A percentile compares a stretch with the other conserved stretches of the same genome.
These are phyloP conservation scores for Trichophyton schoenleinii DNA, from an alignment of 2,329 filamentous ascomycete genomes.

Conservation along the genomic window DNA sequence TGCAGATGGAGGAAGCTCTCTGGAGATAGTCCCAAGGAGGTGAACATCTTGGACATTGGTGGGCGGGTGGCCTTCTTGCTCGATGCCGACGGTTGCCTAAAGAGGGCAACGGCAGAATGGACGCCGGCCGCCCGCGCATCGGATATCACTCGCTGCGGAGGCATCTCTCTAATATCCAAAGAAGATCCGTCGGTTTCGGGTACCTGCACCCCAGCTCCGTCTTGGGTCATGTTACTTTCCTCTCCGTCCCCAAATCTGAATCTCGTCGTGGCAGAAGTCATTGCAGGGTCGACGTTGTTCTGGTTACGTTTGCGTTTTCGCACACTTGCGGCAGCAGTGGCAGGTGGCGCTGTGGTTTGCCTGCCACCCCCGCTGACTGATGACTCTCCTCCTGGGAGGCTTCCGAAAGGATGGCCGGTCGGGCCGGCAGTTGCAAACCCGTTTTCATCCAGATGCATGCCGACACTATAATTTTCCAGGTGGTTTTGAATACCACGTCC, in stretches of 20 bases:
- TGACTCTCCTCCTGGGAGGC: slow-evolving; percentile 9
- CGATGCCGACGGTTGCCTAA: slow-evolving; percentile 36
- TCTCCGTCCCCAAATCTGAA: slow-evolving; percentile 13
- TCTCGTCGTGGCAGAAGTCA: slow-evolving; percentile 3
- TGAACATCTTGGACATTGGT: slow-evolving; percentile 46
- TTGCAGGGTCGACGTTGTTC: slow-evolving; percentile 15
- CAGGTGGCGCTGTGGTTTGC: neutral
- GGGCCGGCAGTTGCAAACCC: slow-evolving; percentile 16
- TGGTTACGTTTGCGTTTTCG: slow-evolving; percentile 12
- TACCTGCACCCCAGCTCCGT: slow-evolving; percentile 8
- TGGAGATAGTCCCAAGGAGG: slow-evolving; percentile 43
- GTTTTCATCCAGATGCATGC: slow-evolving; percentile 31
- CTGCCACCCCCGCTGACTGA: slow-evolving; percentile 14
- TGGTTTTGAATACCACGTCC: slow-evolving; percentile 31
- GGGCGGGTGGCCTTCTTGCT: slow-evolving; percentile 46
- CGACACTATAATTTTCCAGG: slow-evolving; percentile 28
- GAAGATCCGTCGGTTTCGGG: slow-evolving; percentile 18
- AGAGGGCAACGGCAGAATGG: slow-evolving; percentile 43
- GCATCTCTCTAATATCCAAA: slow-evolving; percentile 27
- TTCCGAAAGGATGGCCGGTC: slow-evolving; percentile 1
- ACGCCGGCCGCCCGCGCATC: slow-evolving; percentile 40
- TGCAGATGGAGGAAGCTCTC: slow-evolving; percentile 46
- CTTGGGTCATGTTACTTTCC: slow-evolving; percentile 15
- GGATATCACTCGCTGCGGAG: slow-evolving; percentile 27
- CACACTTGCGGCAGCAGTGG: neutral